Conservation (phyloP, 805 yeast genomes). For the Lachancea mirantina region DNA sequence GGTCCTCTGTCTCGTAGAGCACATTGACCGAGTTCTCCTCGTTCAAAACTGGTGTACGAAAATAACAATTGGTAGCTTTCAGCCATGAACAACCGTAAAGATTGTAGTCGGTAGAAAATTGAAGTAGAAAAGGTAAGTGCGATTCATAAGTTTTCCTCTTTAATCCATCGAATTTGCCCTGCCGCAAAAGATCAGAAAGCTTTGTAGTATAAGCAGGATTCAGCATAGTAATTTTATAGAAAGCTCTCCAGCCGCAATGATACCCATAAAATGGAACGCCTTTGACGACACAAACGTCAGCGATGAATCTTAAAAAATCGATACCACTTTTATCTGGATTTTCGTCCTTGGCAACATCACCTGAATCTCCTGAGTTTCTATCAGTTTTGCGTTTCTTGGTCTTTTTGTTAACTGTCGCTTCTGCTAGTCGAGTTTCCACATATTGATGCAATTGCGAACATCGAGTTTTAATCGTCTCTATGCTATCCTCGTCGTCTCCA, state of each 20-base stretch:
- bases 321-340: neutral
- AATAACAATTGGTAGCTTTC: constrained; percentile 38
- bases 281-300: constrained; percentile 56
- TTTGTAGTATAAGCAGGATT: constrained; percentile 55
- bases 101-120: constrained; percentile 77
- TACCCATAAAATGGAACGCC: constrained; percentile 85
- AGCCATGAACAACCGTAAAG: constrained; percentile 82
- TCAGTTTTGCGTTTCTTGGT: neutral
- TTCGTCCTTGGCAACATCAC: neutral
- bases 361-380: constrained; percentile 4
- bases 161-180: constrained; percentile 36
- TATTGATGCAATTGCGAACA: constrained; percentile 35
- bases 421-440: constrained; percentile 39
- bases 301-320: constrained; percentile 38
- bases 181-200: constrained; percentile 43
- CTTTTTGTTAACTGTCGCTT: constrained; percentile 32
- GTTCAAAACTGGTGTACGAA: constrained; percentile 50
- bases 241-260: constrained; percentile 54
- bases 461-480: constrained; percentile 26
- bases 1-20: constrained; percentile 24
- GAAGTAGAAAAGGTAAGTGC: constrained; percentile 70
- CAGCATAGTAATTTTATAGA: constrained; percentile 59
- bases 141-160: constrained; percentile 58
- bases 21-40: constrained; percentile 27
- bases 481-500: constrained; percentile 30